Percentiles rank a stretch among this genome's conserved stretches.
These are phyloP conservation scores for Gardenia jasminoides DNA, from an alignment of 257 asterid genomes.

Conservation along the genomic window DNA sequence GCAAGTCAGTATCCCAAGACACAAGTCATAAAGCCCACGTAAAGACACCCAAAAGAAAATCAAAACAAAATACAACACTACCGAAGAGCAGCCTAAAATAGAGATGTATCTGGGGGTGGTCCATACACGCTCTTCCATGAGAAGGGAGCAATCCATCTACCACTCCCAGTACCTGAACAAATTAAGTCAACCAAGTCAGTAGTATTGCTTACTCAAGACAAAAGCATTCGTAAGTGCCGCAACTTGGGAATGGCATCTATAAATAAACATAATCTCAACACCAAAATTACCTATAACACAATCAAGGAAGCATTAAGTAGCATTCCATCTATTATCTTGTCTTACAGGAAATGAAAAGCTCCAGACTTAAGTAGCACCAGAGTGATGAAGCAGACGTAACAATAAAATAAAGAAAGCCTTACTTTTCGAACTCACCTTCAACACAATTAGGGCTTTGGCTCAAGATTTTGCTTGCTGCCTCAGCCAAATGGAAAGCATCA, in stretches of 20 bases:
- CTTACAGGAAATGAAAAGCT: neutral
- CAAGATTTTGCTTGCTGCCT: conserved; percentile 64
- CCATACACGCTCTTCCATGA: conserved; percentile 97
- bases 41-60: neutral
- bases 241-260: neutral
- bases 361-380: neutral
- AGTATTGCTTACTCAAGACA: neutral
- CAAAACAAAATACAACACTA: neutral
- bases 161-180: conserved; percentile 51
- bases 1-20: neutral
- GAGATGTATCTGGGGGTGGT: conserved; percentile 75
- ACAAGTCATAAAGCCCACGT: neutral
- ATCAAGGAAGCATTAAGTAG: neutral
- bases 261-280: neutral
- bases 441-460: conserved; percentile 38
- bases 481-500: conserved; percentile 86
- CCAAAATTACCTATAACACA: neutral
- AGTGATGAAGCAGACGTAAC: neutral
- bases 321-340: neutral
- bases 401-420: neutral
- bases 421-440: conserved; percentile 47
- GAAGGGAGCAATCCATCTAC: conserved; percentile 67
- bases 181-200: conserved; percentile 2
- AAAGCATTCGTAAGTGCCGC: neutral
- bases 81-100: conserved; percentile 43